A percentile compares a stretch with the other conserved stretches of the same genome.
Evolutionary conservation across 1,284 basidiomycete genomes (phyloP).

Genomic region (Meira miltonrushii): DNA sequence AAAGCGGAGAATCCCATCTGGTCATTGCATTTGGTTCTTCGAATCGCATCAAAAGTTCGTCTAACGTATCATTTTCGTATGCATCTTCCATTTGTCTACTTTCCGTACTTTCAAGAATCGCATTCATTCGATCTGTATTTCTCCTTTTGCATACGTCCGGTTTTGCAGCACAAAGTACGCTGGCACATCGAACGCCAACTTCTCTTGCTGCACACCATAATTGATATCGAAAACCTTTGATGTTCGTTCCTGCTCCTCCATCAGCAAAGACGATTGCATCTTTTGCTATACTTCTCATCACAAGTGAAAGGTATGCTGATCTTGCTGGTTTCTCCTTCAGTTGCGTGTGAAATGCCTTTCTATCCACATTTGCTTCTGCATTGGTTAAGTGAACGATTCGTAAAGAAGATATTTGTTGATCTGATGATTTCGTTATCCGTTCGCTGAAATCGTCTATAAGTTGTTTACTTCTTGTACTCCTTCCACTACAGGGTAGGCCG

Average conservation of each 20-base stretch:
- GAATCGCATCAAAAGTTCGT: conserved; percentile 80
- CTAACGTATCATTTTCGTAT: conserved; percentile 63
- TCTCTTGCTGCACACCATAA: conserved; percentile 93
- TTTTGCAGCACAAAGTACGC: conserved; percentile 8
- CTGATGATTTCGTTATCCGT: conserved; percentile 57
- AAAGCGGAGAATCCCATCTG: conserved; percentile 91
- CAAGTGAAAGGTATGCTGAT: conserved; percentile 75
- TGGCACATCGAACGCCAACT: conserved; percentile 66
- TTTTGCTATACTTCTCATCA: conserved; percentile 68
- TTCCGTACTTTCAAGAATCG: conserved; percentile 35
- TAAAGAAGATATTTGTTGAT: conserved; percentile 52
- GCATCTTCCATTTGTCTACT: conserved; percentile 71
- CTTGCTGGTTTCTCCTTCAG: conserved; percentile 81
- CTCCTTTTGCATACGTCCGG: conserved; percentile 67
- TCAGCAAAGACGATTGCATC: conserved; percentile 83
- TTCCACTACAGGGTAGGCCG: conserved; percentile 85
- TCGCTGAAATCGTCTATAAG: conserved; percentile 63
- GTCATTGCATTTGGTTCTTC: conserved; percentile 97
- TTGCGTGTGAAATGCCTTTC: conserved; percentile 63
- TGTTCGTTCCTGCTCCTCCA: conserved; percentile 73
- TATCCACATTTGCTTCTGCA: conserved; percentile 64
- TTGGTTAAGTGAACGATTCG: conserved; percentile 69
- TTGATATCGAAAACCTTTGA: conserved; percentile 92
- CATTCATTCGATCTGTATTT: conserved; percentile 62
- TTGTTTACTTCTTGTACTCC: conserved; percentile 68